These are phyloP conservation scores for Candida bentonensis DNA, from an alignment of 805 yeast genomes.

Conservation along the genomic window DNA sequence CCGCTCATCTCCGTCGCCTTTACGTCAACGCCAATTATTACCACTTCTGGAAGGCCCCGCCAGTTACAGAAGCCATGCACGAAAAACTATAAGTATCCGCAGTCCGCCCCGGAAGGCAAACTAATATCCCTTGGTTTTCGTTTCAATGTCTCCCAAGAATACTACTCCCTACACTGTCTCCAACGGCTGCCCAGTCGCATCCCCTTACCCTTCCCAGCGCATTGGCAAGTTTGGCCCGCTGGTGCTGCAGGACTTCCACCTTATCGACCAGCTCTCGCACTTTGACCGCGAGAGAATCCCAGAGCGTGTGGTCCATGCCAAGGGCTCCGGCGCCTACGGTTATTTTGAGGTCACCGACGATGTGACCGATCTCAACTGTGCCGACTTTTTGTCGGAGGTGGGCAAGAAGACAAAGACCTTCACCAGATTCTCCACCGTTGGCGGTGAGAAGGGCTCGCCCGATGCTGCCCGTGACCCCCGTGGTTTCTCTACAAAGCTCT, in stretches of 20 bases:
- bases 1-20: no score
- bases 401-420: conserved; percentile 69
- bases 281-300: conserved; percentile 54
- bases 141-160: conserved; percentile 9
- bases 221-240: conserved; percentile 46
- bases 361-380: conserved; percentile 32
- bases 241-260: conserved; percentile 43
- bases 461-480: conserved; percentile 59
- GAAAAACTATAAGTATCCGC: no score
- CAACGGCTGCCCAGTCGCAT: conserved; percentile 41
- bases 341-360: conserved; percentile 46
- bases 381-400: conserved; percentile 45
- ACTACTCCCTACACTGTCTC: conserved; percentile 29
- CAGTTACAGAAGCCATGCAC: no score
- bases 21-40: no score
- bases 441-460: conserved; percentile 54
- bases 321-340: conserved; percentile 52
- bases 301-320: conserved; percentile 56
- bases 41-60: no score
- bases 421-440: conserved; percentile 50
- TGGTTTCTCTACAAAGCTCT: conserved; percentile 51
- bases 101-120: no score
- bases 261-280: conserved; percentile 42
- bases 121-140: no score
- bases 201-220: conserved; percentile 41